Conservation (phyloP, 164 flowering plant genomes). For the Akebia trifoliata region DNA sequence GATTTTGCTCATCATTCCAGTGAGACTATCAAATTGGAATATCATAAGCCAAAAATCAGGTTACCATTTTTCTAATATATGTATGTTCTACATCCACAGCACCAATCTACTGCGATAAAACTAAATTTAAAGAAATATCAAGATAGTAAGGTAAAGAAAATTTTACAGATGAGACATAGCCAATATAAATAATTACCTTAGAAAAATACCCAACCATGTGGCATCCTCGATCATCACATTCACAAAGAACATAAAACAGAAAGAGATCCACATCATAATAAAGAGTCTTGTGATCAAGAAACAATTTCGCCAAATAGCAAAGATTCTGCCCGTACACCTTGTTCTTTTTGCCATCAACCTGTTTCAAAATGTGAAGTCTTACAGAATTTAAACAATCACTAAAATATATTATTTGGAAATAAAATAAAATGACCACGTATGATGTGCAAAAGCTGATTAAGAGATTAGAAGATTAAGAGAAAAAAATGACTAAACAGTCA, state of each 20-base stretch:
- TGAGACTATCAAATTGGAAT: not conserved
- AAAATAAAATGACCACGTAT: not conserved
- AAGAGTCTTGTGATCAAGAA: conserved; percentile 98
- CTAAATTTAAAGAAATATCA: not conserved
- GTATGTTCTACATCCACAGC: not conserved
- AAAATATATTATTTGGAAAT: not conserved
- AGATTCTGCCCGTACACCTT: conserved; percentile 97
- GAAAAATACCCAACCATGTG: conserved; percentile 99
- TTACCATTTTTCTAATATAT: not conserved
- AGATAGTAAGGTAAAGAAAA: not conserved
- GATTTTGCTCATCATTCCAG: not conserved
- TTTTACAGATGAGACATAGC: not conserved
- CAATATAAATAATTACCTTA: conserved; percentile 46
- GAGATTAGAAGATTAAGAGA: not conserved
- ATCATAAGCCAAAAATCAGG: too few relatives aligned
- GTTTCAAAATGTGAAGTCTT: conserved; percentile 20
- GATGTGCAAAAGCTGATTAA: not conserved
- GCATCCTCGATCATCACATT: conserved; percentile 98
- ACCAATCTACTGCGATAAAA: not conserved
- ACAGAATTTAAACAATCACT: not conserved
- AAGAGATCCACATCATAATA: conserved; percentile 97
- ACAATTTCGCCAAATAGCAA: conserved; percentile 90
- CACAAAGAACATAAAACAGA: conserved; percentile 87
- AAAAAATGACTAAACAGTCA: not conserved
- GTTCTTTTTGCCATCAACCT: conserved; percentile 99